Percentiles rank a stretch among this genome's conserved stretches.
Evolutionary conservation across 306 rosid genomes (phyloP).

Genomic region (Mucuna pruriens): DNA sequence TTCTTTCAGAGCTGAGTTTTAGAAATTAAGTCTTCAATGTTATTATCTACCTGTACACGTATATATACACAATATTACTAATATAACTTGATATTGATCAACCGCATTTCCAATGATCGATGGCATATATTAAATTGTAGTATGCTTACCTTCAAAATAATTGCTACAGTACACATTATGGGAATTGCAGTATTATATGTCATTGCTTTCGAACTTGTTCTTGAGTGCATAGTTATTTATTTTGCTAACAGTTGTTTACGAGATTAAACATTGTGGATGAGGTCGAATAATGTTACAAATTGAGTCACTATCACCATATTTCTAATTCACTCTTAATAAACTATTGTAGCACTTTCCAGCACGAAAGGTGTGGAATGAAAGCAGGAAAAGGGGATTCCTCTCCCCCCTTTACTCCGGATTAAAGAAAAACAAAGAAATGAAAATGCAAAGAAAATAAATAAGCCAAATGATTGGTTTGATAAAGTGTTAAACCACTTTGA

Average conservation of each 20-base stretch:
- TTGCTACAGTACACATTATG: constrained; percentile 8
- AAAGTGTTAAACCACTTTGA: constrained; percentile 43
- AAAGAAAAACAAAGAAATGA: not conserved
- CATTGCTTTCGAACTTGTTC: not conserved
- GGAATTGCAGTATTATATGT: constrained; percentile 25
- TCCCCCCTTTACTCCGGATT: constrained; percentile 1
- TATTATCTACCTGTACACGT: too few relatives aligned
- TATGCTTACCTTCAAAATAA: constrained; percentile 18
- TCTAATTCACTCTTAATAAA: constrained; percentile 41
- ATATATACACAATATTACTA: too few relatives aligned
- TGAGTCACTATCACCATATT: constrained; percentile 40
- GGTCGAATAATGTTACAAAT: constrained; percentile 23
- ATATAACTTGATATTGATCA: not conserved
- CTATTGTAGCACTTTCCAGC: constrained; percentile 57
- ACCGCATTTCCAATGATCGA: not conserved
- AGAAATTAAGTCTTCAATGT: too few relatives aligned
- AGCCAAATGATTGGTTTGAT: constrained; percentile 41
- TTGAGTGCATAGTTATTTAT: constrained; percentile 37
- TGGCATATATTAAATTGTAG: not conserved
- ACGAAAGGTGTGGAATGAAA: constrained; percentile 44
- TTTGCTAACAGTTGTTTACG: constrained; percentile 1
- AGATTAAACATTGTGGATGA: constrained; percentile 30
- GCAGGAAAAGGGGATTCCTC: constrained; percentile 34
- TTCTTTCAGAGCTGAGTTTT: too few relatives aligned
- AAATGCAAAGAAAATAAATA: not conserved